Conservation (phyloP, 2,329 filamentous ascomycete genomes). For the Aspergillus sclerotialis region DNA sequence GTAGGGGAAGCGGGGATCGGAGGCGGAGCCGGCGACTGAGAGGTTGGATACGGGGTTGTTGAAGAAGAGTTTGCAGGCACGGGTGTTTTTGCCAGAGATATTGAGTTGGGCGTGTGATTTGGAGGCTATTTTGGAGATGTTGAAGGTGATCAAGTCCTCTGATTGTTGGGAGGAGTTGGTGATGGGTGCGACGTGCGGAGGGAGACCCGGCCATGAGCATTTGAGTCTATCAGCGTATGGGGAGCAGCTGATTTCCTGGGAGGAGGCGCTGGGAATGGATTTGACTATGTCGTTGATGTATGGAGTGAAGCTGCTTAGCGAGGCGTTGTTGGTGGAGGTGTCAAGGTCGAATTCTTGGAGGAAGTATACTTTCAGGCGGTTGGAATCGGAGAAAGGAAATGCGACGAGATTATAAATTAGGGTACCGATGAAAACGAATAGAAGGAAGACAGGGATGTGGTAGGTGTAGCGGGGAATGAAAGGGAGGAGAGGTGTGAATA, state of each 20-base stretch:
- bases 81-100: slow-evolving; percentile 67
- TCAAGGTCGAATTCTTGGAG: slow-evolving; percentile 74
- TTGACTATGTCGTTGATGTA: slow-evolving; percentile 62
- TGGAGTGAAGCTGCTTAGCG: slow-evolving; percentile 59
- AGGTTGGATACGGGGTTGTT: slow-evolving; percentile 61
- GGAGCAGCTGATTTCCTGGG: slow-evolving; percentile 52
- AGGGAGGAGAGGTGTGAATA: slow-evolving; percentile 70
- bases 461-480: slow-evolving; percentile 82
- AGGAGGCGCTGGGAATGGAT: slow-evolving; percentile 63
- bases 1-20: slow-evolving; percentile 59
- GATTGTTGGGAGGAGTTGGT: slow-evolving; percentile 31
- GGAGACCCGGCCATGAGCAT: slow-evolving; percentile 65
- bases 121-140: slow-evolving; percentile 42
- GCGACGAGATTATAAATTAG: slow-evolving; percentile 78
- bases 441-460: slow-evolving; percentile 70
- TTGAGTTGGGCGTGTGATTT: slow-evolving; percentile 52
- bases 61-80: slow-evolving; percentile 69
- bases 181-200: slow-evolving; percentile 55
- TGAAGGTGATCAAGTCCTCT: slow-evolving; percentile 62
- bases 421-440: slow-evolving; percentile 66
- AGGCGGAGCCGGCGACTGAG: slow-evolving; percentile 53
- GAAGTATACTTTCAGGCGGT: slow-evolving; percentile 82
- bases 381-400: slow-evolving; percentile 78
- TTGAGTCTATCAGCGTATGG: slow-evolving; percentile 39
- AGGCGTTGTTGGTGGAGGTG: slow-evolving; percentile 61